Evolutionary conservation across 129 eudicot genomes (phyloP).

Genomic region (Lonicera japonica): DNA sequence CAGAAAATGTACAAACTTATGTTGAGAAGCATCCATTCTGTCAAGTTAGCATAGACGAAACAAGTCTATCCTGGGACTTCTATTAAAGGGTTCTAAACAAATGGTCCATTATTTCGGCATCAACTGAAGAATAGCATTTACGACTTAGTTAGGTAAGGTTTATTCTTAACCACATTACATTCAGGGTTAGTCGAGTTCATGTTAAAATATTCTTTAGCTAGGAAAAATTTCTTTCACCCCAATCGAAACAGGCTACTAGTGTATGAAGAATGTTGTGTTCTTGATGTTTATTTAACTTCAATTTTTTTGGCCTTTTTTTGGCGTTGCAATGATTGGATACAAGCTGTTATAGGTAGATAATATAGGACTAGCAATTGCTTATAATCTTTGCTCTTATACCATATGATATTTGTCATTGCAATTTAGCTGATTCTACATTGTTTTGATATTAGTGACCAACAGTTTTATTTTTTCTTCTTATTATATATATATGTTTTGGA

Average conservation of each 20-base stretch:
- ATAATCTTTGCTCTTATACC: not conserved
- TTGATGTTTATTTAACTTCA: not conserved
- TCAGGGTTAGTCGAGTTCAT: not conserved
- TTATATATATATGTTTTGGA: too few species aligned
- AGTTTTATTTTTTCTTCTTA: too few species aligned
- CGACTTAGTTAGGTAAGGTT: not conserved
- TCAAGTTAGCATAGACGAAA: conserved; percentile 52
- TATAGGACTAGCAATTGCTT: not conserved
- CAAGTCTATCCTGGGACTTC: conserved; percentile 39
- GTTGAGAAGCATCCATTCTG: conserved; percentile 71
- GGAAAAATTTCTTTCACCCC: too few species aligned
- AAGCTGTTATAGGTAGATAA: not conserved
- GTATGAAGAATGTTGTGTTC: too few species aligned
- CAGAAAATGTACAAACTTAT: conserved; percentile 43
- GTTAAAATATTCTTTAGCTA: too few species aligned
- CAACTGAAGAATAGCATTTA: not conserved
- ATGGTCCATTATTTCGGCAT: not conserved
- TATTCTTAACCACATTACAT: not conserved
- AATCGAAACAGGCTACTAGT: too few species aligned
- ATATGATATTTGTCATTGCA: too few species aligned
- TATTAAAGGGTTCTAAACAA: conserved; percentile 34
- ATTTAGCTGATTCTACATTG: too few species aligned
- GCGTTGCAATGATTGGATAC: not conserved
- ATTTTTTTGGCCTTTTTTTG: too few species aligned
- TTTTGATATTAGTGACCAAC: too few species aligned